Evolutionary conservation across 257 asterid species (phyloP).

Genomic region (Solanum okadae): DNA sequence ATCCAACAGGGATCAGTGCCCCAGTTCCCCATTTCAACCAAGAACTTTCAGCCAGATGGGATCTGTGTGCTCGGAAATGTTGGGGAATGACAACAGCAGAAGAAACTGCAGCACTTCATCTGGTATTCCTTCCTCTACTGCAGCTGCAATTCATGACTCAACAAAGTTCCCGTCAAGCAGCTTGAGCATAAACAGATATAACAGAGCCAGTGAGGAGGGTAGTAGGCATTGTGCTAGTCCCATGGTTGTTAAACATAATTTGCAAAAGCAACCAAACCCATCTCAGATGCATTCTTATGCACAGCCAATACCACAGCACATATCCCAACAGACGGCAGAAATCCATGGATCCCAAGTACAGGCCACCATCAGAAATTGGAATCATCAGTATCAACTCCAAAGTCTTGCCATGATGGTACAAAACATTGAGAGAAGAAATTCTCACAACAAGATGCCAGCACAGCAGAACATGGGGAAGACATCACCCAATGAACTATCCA

Average conservation of each 20-base stretch:
- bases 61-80: conserved; percentile 22
- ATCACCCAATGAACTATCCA: conserved; percentile 22
- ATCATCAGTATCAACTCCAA: conserved; percentile 15
- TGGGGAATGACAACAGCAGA: conserved; percentile 6
- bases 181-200: conserved; percentile 10
- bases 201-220: background rate
- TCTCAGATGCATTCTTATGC: conserved; percentile 15
- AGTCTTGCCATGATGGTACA: conserved; percentile 6
- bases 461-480: conserved; percentile 15
- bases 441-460: conserved; percentile 9
- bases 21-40: conserved; percentile 11
- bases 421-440: conserved; percentile 20
- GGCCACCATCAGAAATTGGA: conserved; percentile 18
- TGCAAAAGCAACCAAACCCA: conserved; percentile 17
- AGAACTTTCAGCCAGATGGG: conserved; percentile 13
- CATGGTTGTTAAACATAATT: conserved; percentile 11
- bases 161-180: conserved; percentile 21
- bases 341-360: conserved; percentile 15
- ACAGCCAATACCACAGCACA: conserved; percentile 17
- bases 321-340: conserved; percentile 13
- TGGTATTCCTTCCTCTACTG: background rate
- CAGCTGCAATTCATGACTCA: conserved; percentile 15
- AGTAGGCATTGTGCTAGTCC: background rate
- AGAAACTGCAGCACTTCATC: conserved; percentile 8
- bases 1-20: conserved; percentile 26